phyloP scores from a whole-genome alignment of 768 basidiomycete species.

The Lentinula boryana region DNA sequence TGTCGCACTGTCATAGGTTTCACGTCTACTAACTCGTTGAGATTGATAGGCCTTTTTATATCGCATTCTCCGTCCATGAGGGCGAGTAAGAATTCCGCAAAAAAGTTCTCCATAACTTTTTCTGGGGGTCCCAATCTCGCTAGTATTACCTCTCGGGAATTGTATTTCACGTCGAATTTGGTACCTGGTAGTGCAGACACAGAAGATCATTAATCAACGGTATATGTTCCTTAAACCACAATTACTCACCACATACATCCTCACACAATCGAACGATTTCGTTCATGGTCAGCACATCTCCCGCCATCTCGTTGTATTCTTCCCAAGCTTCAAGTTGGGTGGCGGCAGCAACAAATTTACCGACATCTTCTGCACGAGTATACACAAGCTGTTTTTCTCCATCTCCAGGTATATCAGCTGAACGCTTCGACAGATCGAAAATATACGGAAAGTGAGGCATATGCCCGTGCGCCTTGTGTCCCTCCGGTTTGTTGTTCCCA shows the following conservation, averaged over 20 bases:
- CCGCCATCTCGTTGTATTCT: conserved; percentile 1
- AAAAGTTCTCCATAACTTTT: background rate
- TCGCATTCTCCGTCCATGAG: background rate
- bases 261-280: background rate
- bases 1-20: background rate
- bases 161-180: conserved; percentile 1
- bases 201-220: no score
- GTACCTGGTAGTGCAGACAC: background rate
- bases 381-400: background rate
- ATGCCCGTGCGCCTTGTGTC: conserved; percentile 1
- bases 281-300: conserved; percentile 3
- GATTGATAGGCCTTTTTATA: background rate
- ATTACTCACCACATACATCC: background rate
- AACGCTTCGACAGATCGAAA: conserved; percentile 3
- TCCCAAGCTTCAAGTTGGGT: conserved; percentile 3
- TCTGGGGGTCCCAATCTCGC: background rate
- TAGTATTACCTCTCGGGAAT: background rate
- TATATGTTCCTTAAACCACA: no score
- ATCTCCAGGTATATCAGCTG: conserved; percentile 5
- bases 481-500: conserved; percentile 3
- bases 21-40: background rate
- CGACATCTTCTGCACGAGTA: conserved; percentile 4
- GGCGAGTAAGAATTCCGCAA: background rate
- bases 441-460: background rate
- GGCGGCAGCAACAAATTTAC: conserved; percentile 4